phyloP scores from a whole-genome alignment of 2,329 filamentous ascomycete genomes.

The Xylaria sp. region DNA sequence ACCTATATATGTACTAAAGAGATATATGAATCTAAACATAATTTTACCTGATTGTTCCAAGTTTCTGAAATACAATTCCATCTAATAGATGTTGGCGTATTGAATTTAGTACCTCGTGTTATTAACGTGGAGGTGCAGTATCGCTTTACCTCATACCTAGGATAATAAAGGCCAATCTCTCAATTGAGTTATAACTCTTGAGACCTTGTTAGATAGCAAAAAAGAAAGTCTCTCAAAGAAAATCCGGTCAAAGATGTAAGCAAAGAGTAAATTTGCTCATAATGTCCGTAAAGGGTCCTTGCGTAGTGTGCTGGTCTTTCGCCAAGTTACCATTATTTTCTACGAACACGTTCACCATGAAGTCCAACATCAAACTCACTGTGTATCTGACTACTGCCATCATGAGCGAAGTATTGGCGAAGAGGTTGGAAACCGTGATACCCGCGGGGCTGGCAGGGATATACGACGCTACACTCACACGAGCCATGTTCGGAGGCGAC shows the following conservation, averaged over 20 bases:
- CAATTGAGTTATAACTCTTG: background rate
- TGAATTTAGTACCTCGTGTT: background rate
- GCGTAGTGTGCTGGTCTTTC: background rate
- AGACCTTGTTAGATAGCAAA: background rate
- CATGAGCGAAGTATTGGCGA: conserved; percentile 25
- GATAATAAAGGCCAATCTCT: background rate
- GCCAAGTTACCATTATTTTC: background rate
- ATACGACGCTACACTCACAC: conserved; percentile 6
- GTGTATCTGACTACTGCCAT: conserved; percentile 31
- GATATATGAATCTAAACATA: background rate
- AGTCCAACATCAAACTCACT: conserved; percentile 33
- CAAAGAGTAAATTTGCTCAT: background rate
- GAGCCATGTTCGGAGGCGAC: background rate
- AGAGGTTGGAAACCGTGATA: background rate
- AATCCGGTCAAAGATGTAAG: background rate
- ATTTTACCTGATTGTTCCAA: background rate
- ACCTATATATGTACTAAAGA: no score
- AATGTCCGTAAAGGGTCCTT: background rate
- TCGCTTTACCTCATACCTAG: background rate
- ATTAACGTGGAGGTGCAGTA: background rate
- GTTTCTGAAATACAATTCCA: no score
- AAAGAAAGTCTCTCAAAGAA: background rate
- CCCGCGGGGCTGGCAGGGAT: conserved; percentile 1
- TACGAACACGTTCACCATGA: conserved; percentile 20
- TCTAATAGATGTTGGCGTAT: background rate